Evolutionary conservation across 257 asterid species (phyloP), one percentile per base, ranked within the genome.

Genomic region (Ophiorrhiza pumila): DNA sequence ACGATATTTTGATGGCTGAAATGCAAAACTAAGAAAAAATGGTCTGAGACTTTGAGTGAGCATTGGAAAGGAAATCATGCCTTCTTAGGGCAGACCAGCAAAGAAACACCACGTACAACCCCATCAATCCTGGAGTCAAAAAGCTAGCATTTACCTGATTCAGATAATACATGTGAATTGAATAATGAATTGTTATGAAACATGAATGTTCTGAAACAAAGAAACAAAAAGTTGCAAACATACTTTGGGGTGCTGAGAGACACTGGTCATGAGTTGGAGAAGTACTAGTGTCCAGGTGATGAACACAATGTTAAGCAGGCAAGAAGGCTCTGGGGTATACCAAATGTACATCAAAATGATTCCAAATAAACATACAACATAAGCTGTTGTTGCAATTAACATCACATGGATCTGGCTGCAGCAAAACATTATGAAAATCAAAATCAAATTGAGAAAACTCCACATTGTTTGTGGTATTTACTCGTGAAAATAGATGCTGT

Each of bases 21-120:
- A n/a, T n/a, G 7, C 41, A 22, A 37, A 41, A 5, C 50, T 53
- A 6, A 1, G 18, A 68, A 17, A 69, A 52, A 22, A 13, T 37
- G 53, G 39, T 53, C n/a, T n/a, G n/a, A n/a, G n/a, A n/a, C n/a
- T n/a, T n/a, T 32, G 45, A 52, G 43, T 13, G 32, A 25, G 41
- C 47, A 13, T 20, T 22, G 56, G 50, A 43, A 31, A 22, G n/a
- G 31, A 39, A 22, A 73, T 35, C 70, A n/a, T 76, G 43, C 89
- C 89, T 85, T 78, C 87, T 73, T 49, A 85, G 80, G 78, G 89
- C 89, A 45, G 89, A 85, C 89, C 89, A 85, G 85, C 89, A 85
- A 69, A 85, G 89, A 62, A 85, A 85, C 66, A 85, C 89, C 11
- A 82, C 72, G 55, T 85, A 85, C 61, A 85, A 74, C 52, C 89